These are phyloP conservation scores for barrel medic (Medicago truncatula) DNA, from an alignment of 306 rosid species.

Conservation along the genomic window DNA sequence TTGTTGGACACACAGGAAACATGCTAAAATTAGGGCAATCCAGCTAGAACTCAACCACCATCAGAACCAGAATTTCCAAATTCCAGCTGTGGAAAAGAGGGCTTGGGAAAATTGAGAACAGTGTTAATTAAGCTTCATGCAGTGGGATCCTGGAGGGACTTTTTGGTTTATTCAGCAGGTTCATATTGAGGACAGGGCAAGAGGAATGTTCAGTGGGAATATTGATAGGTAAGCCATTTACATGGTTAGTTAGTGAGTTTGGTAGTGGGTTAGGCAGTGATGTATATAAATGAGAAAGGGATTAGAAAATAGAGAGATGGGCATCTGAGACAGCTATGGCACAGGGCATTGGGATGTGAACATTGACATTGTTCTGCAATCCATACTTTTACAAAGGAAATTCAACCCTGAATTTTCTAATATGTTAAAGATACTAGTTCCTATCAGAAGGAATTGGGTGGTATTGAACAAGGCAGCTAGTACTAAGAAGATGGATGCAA, in stretches of 20 bases:
- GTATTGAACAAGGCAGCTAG: slow-evolving; percentile 7
- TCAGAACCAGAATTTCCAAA: not conserved
- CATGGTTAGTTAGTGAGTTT: not conserved
- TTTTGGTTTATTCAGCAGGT: not conserved
- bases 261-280: not conserved
- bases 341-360: not conserved
- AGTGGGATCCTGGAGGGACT: not conserved
- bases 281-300: not conserved
- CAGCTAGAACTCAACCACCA: not conserved
- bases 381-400: not conserved
- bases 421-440: not conserved
- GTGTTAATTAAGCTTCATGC: not conserved
- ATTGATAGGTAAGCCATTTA: not conserved
- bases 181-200: not conserved
- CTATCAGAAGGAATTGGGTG: slow-evolving; percentile 1
- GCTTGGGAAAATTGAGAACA: not conserved
- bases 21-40: not conserved
- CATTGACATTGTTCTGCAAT: not conserved
- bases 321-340: not conserved
- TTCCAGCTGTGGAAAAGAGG: not conserved
- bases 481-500: not conserved
- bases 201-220: not conserved
- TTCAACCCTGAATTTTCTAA: not conserved
- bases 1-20: not conserved
- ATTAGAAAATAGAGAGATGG: not conserved